Evolutionary conservation across 164 flowering plant species (phyloP), one percentile per base, ranked within the genome.

Genomic region (Platanus orientalis): DNA sequence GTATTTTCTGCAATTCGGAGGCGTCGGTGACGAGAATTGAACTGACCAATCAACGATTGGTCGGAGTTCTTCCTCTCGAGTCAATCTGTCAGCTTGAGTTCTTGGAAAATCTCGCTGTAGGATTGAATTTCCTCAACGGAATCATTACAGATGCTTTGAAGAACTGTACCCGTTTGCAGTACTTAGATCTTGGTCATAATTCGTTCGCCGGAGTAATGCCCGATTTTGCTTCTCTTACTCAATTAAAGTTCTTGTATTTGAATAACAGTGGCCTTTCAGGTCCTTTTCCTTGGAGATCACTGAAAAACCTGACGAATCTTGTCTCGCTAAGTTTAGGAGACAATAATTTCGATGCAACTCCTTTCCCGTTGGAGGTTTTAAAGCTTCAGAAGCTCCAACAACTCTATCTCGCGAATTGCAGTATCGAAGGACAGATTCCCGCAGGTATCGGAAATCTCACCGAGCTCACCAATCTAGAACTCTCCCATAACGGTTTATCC

Each of bases 321-420:
- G 28, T 4, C 0, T 71, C 69, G 11, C 64, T 90, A 30, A 77
- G 83, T 58, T 68, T 87, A 1, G 96, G 96, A 0, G 96, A 90
- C 69, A 90, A 87, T 54, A 73, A 60, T 0, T 81, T 85, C 32
- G 81, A 79, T 1, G 9, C 9, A 44, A 79, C 59, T 59, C 66
- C 79, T 20, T 83, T 90, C 58, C 94, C 94, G 0, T 0, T 20
- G 32, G 88, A 83, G 69, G 53, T 90, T 5, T 25, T 82, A 14
- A 72, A 73, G 32, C 81, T 90, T 11, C 25, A 67, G n/a, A 79
- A 78, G 19, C 62, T 90, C 21, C 44, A 74, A 23, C 81, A 88
- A 83, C 72, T 88, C 29, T 90, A 84, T 52, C 83, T 90, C 57
- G 20, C 86, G 0, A 86, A 86, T 69, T 81, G 87, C 65, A 78